Conservation (phyloP, 352 stramenopile species). For the Discostella stelligera region DNA sequence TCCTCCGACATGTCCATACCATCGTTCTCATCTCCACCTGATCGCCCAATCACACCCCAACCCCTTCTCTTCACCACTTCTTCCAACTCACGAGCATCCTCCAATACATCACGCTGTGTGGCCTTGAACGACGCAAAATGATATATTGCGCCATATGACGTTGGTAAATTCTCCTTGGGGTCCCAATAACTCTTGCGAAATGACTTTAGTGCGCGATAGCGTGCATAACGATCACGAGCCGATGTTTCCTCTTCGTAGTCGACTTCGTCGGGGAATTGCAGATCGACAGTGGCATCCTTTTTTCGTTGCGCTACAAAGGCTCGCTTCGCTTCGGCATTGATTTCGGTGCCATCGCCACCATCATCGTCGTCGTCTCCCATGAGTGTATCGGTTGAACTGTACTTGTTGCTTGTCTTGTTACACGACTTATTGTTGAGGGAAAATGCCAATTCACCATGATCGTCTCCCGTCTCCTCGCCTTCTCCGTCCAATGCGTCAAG, state of each 20-base stretch:
- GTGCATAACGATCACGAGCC: constrained; percentile 85
- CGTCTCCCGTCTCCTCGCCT: constrained; percentile 55
- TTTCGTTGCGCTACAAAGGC: constrained; percentile 85
- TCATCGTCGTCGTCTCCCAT: constrained; percentile 84
- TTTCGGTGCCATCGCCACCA: constrained; percentile 66
- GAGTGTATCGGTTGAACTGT: constrained; percentile 40
- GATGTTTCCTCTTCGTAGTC: constrained; percentile 82
- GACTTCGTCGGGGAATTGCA: constrained; percentile 94
- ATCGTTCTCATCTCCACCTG: constrained; percentile 12
- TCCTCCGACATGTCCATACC: constrained; percentile 47
- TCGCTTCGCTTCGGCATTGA: constrained; percentile 57
- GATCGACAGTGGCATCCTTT: constrained; percentile 89
- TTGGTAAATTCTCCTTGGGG: constrained; percentile 96
- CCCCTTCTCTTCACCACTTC: constrained; percentile 41
- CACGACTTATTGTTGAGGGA: constrained; percentile 73
- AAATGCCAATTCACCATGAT: constrained; percentile 73
- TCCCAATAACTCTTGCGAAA: constrained; percentile 96
- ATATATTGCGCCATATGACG: constrained; percentile 95
- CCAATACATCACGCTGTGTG: constrained; percentile 90
- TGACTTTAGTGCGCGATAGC: constrained; percentile 95
- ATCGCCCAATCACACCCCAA: constrained; percentile 15
- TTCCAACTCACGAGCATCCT: constrained; percentile 83
- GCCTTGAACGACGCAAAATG: constrained; percentile 94
- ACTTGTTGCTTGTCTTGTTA: constrained; percentile 40
- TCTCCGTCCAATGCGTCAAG: constrained; percentile 83